These are phyloP conservation scores for Dissophora globulifera DNA, from an alignment of 192 early-diverging fungal genomes.

Conservation along the genomic window DNA sequence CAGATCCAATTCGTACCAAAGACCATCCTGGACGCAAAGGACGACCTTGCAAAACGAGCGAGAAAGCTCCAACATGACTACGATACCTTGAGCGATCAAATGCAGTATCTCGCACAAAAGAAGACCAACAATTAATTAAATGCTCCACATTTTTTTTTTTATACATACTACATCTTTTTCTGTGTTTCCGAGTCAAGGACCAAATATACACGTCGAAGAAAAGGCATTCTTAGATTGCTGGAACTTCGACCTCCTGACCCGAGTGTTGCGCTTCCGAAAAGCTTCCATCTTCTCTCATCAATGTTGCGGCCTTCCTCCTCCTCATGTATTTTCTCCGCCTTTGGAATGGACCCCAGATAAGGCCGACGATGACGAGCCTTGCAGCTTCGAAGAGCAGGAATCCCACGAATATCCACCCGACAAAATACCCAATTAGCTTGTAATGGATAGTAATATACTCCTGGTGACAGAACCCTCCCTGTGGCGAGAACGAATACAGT, in stretches of 20 bases:
- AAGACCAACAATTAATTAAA: not conserved
- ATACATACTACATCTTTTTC: too few species aligned
- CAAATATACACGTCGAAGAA: too few species aligned
- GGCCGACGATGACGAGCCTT: slow-evolving; percentile 30
- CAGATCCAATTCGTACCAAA: slow-evolving; percentile 23
- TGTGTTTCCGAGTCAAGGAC: too few species aligned
- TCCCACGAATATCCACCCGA: slow-evolving; percentile 56
- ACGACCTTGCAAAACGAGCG: slow-evolving; percentile 1
- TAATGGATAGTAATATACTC: slow-evolving; percentile 57
- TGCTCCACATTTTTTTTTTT: too few species aligned
- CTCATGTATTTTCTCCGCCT: slow-evolving; percentile 19
- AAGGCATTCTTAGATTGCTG: too few species aligned
- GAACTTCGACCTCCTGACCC: too few species aligned
- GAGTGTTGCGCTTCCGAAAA: too few species aligned
- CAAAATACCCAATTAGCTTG: slow-evolving; percentile 57
- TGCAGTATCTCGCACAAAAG: slow-evolving; percentile 2
- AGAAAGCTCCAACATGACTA: slow-evolving; percentile 13
- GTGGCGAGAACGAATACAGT: slow-evolving; percentile 73
- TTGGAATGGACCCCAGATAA: slow-evolving; percentile 31
- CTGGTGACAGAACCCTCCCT: slow-evolving; percentile 72
- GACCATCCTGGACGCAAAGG: slow-evolving; percentile 6
- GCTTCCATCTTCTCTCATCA: too few species aligned
- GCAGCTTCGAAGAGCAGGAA: slow-evolving; percentile 49
- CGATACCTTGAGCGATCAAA: not conserved
- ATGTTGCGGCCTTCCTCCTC: slow-evolving; percentile 4